Conservation (phyloP, 108 stramenopile species). For the Skeletonema costatum region DNA sequence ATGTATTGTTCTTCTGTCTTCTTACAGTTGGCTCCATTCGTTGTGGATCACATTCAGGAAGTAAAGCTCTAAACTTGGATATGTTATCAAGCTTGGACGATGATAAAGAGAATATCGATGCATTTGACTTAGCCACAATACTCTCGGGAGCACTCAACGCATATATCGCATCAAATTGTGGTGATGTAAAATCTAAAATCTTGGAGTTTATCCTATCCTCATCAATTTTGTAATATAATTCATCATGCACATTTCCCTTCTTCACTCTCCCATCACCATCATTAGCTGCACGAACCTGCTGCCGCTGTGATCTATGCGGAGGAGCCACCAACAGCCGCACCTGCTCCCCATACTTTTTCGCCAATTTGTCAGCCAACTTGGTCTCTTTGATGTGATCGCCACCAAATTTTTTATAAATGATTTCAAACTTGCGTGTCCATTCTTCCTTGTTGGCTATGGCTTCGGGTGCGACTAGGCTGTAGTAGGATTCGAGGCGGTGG, state of each 20-base stretch:
- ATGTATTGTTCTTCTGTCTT: background rate
- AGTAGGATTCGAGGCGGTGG: constrained; percentile 84
- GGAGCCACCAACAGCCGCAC: constrained; percentile 61
- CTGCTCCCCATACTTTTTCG: constrained; percentile 76
- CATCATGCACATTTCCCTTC: constrained; percentile 35
- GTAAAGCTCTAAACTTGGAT: constrained; percentile 41
- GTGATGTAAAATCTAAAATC: constrained; percentile 59
- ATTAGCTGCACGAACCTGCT: background rate
- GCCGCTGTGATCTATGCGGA: constrained; percentile 19
- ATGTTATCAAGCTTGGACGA: constrained; percentile 50
- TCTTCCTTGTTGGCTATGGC: constrained; percentile 48
- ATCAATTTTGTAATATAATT: constrained; percentile 54
- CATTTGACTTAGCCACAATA: constrained; percentile 47
- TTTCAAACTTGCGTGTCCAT: constrained; percentile 72
- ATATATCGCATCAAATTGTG: constrained; percentile 68
- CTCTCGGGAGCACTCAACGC: constrained; percentile 40
- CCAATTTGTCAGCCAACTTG: constrained; percentile 48
- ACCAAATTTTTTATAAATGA: constrained; percentile 79
- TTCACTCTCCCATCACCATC: too few species aligned
- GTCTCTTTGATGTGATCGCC: constrained; percentile 73
- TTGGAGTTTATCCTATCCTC: constrained; percentile 50
- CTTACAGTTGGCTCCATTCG: constrained; percentile 32
- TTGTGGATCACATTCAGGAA: constrained; percentile 59
- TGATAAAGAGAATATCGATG: constrained; percentile 19
- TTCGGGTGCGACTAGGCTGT: constrained; percentile 74